Evolutionary conservation across 371 early-diverging fungal genomes (phyloP), one percentile per base, ranked within the genome.

Genomic region (Zopfochytrium polystomum): DNA sequence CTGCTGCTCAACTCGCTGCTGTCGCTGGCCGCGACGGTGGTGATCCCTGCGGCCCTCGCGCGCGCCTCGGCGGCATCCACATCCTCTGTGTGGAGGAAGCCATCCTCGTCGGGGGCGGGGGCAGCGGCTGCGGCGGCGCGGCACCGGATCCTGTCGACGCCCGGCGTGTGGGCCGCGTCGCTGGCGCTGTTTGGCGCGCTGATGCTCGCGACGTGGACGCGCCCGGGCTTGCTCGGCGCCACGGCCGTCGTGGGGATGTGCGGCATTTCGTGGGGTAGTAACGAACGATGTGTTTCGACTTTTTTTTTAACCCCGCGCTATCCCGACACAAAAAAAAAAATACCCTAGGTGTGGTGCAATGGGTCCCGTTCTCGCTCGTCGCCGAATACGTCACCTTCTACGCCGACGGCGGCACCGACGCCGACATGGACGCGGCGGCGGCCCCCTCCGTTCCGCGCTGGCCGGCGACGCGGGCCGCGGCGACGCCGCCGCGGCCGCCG

Each of bases 281-380:
- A 22, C 25, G 9, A 22, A 25, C 62, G 29, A 23, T 15, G n/a
- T 11, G 38, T n/a, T 68, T 34, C 43, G n/a, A n/a, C n/a, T n/a
- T n/a, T n/a, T n/a, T n/a, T n/a, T n/a, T n/a, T n/a, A n/a, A n/a
- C n/a, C n/a, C n/a, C n/a, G n/a, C n/a, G n/a, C n/a, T n/a, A n/a
- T n/a, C n/a, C n/a, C n/a, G n/a, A n/a, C n/a, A n/a, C n/a, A n/a
- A n/a, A n/a, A n/a, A n/a, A n/a, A n/a, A n/a, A n/a, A n/a, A n/a
- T n/a, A n/a, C n/a, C n/a, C n/a, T n/a, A n/a, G n/a, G n/a, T n/a
- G n/a, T n/a, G n/a, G n/a, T n/a, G n/a, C n/a, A n/a, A 83, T 96
- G 95, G 95, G 89, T 90, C 0, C 96, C 96, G 1, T 93, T 92
- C 65, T 86, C 94, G 0, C 76, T 96, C 5, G 68, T 96, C 34